Evolutionary conservation across 148 eudicot genomes (phyloP).

Genomic region (Rhododendron molle): DNA sequence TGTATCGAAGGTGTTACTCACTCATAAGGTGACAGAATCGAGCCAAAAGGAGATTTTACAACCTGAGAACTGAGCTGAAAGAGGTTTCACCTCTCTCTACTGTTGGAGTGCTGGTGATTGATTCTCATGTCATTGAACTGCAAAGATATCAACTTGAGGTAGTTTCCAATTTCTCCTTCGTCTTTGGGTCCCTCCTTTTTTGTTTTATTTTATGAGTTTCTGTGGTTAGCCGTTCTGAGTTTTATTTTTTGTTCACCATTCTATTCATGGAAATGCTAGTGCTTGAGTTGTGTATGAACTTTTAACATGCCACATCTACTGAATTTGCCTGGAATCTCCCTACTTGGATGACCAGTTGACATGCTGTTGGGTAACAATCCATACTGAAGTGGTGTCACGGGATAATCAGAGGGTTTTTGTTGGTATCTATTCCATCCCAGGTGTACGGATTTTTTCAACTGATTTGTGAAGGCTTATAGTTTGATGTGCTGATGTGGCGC

Average conservation of each 20-base stretch:
- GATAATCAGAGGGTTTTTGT: background rate
- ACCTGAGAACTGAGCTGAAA: background rate
- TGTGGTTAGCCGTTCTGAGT: background rate
- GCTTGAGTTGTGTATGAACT: background rate
- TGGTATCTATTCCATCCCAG: background rate
- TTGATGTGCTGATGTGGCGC: background rate
- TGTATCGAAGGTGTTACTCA: constrained; percentile 13
- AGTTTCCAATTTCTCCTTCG: background rate
- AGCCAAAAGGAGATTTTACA: constrained; percentile 2
- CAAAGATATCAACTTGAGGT: constrained; percentile 10
- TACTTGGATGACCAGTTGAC: constrained; percentile 1
- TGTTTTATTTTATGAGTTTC: background rate
- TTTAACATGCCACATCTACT: background rate
- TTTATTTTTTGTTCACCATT: background rate
- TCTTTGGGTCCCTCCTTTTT: background rate
- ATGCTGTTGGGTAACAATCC: background rate
- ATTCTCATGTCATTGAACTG: background rate
- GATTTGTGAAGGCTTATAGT: background rate
- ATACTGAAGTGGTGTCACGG: too few species aligned
- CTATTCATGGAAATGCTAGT: background rate
- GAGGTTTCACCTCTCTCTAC: background rate
- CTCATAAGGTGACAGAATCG: constrained; percentile 17
- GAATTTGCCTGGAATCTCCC: background rate
- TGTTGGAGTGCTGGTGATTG: constrained; percentile 3
- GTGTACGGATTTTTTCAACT: background rate